Conservation (phyloP, 2,329 filamentous ascomycete genomes). For the Uncinocarpus reesii region DNA sequence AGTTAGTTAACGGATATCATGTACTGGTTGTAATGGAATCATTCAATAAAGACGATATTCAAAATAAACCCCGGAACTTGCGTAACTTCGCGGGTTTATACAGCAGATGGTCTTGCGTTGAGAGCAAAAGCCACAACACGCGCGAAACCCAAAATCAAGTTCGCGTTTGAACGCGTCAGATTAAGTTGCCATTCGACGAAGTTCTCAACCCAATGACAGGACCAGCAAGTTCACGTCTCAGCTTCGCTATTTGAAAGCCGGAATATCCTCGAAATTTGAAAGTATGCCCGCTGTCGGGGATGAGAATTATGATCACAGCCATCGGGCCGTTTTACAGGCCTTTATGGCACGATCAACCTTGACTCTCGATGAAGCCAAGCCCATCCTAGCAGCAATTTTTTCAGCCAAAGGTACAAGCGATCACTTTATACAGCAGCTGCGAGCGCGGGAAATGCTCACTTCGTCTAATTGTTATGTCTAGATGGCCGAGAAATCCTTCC, state of each 20-base stretch:
- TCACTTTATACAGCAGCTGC: background rate
- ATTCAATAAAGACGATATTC: background rate
- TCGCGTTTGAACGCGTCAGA: background rate
- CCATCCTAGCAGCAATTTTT: constrained; percentile 66
- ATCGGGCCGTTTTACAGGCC: constrained; percentile 84
- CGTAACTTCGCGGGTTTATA: too few relatives aligned
- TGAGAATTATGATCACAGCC: constrained; percentile 49
- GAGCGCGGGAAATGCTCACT: constrained; percentile 13
- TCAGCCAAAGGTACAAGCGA: constrained; percentile 43
- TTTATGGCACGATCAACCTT: constrained; percentile 69
- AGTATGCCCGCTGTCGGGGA: constrained; percentile 9
- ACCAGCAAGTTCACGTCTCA: too few relatives aligned
- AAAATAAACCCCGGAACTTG: too few relatives aligned
- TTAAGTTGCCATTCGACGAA: too few relatives aligned
- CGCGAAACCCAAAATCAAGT: too few relatives aligned
- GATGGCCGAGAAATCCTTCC: constrained; percentile 42
- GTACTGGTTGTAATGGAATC: background rate
- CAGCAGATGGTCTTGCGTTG: too few relatives aligned
- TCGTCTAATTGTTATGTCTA: constrained; percentile 17
- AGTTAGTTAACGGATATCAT: background rate
- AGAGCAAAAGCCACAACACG: too few relatives aligned
- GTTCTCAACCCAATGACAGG: too few relatives aligned
- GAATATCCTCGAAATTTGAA: background rate
- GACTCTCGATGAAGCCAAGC: constrained; percentile 62
- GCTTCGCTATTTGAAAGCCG: background rate